A percentile compares a stretch with the other conserved stretches of the same genome.
Conservation (phyloP, 495 filamentous ascomycete genomes). For the Penicillium verhagenii region DNA sequence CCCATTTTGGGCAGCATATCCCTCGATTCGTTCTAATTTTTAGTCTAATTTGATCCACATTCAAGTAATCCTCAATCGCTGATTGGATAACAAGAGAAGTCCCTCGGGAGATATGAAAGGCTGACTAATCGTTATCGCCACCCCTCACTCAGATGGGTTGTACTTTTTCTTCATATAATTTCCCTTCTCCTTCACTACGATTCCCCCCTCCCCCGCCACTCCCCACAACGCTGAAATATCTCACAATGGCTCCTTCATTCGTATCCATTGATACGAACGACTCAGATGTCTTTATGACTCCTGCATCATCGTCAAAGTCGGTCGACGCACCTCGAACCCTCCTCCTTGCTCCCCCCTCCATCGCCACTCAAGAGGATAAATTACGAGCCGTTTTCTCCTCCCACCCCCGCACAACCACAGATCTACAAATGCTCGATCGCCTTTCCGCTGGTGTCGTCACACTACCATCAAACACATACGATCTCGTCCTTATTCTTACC, state of each 20-base stretch:
- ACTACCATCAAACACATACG: conserved; percentile 76
- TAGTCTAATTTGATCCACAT: background rate
- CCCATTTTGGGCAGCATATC: conserved; percentile 5
- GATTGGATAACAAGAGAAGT: conserved; percentile 16
- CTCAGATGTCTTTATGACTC: conserved; percentile 38
- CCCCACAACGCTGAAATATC: background rate
- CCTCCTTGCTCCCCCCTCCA: conserved; percentile 71
- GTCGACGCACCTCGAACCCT: conserved; percentile 51
- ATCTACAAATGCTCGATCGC: conserved; percentile 98
- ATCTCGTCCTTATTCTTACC: conserved; percentile 79
- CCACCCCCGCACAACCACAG: conserved; percentile 70
- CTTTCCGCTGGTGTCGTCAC: conserved; percentile 77
- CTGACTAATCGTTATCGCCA: conserved; percentile 30
- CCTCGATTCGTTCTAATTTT: background rate
- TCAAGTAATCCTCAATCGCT: conserved; percentile 15
- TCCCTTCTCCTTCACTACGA: background rate
- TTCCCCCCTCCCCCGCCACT: background rate
- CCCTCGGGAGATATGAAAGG: conserved; percentile 9
- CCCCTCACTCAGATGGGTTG: conserved; percentile 23
- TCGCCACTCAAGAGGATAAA: conserved; percentile 64
- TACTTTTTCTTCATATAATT: conserved; percentile 12
- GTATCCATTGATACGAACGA: conserved; percentile 47
- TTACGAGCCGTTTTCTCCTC: conserved; percentile 56
- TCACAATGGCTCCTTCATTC: conserved; percentile 38
- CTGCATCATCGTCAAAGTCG: conserved; percentile 27